Evolutionary conservation across 225 moss, liverwort and hornwort genomes (phyloP).

Genomic region (Straminergon stramineum): DNA sequence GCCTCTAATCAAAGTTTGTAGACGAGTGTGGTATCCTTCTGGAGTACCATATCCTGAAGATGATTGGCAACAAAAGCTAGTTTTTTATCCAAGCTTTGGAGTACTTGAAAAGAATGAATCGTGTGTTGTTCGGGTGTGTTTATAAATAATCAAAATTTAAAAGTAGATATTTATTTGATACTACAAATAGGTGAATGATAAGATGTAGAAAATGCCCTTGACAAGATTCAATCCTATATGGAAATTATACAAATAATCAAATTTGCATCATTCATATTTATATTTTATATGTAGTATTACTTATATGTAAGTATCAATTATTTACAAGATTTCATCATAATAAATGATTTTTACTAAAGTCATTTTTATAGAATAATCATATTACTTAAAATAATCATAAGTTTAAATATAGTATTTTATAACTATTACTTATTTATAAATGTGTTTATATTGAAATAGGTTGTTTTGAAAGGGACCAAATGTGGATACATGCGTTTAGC

Average conservation of each 20-base stretch:
- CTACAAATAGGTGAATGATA: neutral
- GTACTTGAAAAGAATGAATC: constrained; percentile 24
- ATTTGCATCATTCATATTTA: neutral
- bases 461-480: constrained; percentile 49
- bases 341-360: too few species aligned
- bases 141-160: neutral
- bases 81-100: constrained; percentile 22
- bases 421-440: neutral
- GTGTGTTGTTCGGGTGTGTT: neutral
- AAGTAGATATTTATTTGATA: neutral
- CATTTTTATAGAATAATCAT: too few species aligned
- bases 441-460: neutral
- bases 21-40: constrained; percentile 26
- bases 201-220: neutral
- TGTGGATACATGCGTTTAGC: constrained; percentile 67
- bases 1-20: constrained; percentile 16
- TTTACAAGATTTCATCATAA: neutral
- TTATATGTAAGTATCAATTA: too few species aligned
- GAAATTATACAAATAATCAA: neutral
- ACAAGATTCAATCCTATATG: neutral
- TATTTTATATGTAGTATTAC: neutral
- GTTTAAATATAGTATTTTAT: neutral
- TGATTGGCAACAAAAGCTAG: constrained; percentile 22
- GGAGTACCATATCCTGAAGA: constrained; percentile 23
- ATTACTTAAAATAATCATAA: neutral